Evolutionary conservation across 148 eudicot species (phyloP).

Genomic region (Chenopodium suecicum): DNA sequence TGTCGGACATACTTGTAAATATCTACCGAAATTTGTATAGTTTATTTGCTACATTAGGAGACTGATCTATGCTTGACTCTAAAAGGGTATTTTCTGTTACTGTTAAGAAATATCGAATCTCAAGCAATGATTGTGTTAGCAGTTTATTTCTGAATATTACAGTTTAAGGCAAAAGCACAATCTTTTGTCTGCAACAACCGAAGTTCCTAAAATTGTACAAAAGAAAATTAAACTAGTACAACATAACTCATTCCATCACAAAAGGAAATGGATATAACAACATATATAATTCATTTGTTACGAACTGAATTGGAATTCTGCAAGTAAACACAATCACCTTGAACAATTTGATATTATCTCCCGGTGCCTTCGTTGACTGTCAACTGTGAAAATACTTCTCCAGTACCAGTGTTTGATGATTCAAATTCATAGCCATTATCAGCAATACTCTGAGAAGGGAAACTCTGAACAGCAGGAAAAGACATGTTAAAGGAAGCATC

Average conservation of each 20-base stretch:
- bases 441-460: constrained; percentile 35
- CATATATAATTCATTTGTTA: not conserved
- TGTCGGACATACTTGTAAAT: too few relatives aligned
- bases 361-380: constrained; percentile 28
- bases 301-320: not conserved
- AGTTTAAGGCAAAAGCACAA: too few relatives aligned
- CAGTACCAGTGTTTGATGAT: constrained; percentile 3
- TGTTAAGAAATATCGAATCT: too few relatives aligned
- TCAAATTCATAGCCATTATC: constrained; percentile 8
- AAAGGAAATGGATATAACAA: not conserved
- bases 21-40: too few relatives aligned
- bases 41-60: too few relatives aligned
- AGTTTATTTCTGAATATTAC: too few relatives aligned
- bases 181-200: not conserved
- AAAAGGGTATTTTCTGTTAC: too few relatives aligned
- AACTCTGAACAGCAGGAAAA: constrained; percentile 25
- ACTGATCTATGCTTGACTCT: too few relatives aligned
- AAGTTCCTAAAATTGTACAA: not conserved
- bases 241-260: not conserved
- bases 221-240: not conserved
- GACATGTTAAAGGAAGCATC: constrained; percentile 35
- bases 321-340: not conserved
- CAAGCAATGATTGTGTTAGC: too few relatives aligned
- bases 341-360: constrained; percentile 1
- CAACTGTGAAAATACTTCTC: constrained; percentile 39